Evolutionary conservation across 306 rosid genomes (phyloP).

Genomic region (Prunus davidiana): DNA sequence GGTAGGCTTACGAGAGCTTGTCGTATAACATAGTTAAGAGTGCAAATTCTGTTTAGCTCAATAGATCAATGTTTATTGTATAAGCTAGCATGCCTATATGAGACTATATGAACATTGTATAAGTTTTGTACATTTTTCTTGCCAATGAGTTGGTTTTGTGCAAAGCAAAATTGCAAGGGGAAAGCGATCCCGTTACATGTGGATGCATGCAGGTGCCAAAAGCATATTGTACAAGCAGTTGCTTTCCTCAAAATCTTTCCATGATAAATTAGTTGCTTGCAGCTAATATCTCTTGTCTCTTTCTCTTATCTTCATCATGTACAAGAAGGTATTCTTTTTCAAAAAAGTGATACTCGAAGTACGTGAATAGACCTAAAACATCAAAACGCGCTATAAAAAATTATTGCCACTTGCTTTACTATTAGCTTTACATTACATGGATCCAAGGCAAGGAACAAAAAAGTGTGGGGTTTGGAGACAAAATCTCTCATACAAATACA

Average conservation of each 20-base stretch:
- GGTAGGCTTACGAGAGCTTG: too few relatives aligned
- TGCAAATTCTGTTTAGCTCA: too few relatives aligned
- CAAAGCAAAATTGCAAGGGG: background rate
- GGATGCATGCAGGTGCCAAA: background rate
- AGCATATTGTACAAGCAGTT: background rate
- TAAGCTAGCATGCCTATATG: too few relatives aligned
- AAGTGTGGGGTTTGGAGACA: slow-evolving; percentile 23
- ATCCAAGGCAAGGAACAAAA: slow-evolving; percentile 43
- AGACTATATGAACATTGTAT: too few relatives aligned
- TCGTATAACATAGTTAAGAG: too few relatives aligned
- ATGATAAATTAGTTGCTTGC: slow-evolving; percentile 20
- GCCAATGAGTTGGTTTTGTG: too few relatives aligned
- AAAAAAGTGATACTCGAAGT: slow-evolving; percentile 22
- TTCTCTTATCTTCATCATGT: slow-evolving; percentile 4
- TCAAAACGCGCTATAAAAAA: slow-evolving; percentile 22
- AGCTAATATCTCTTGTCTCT: slow-evolving; percentile 14
- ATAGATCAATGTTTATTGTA: too few relatives aligned
- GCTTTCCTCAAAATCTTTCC: slow-evolving; percentile 4
- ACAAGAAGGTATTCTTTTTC: slow-evolving; percentile 42
- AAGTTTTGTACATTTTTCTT: too few relatives aligned
- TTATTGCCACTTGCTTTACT: slow-evolving; percentile 14
- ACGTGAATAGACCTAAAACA: slow-evolving; percentile 10
- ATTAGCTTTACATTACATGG: slow-evolving; percentile 16
- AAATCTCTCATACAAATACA: background rate
- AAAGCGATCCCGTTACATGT: background rate